Conservation (phyloP, 1,284 basidiomycete species). For the Ustilago esculenta region DNA sequence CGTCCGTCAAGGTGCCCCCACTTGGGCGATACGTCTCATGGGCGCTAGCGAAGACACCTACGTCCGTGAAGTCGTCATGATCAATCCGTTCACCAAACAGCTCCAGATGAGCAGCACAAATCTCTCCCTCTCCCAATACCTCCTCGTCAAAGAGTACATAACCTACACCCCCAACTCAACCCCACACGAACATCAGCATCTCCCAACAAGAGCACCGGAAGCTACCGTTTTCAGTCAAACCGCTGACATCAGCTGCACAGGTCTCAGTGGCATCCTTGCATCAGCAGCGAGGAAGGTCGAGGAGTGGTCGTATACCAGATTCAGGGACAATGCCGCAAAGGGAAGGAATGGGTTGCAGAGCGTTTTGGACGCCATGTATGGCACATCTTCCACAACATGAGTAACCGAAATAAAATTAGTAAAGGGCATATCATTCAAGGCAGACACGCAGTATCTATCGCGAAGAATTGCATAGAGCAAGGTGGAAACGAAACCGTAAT, state of each 20-base stretch:
- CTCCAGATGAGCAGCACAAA: constrained; percentile 59
- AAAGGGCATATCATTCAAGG: constrained; percentile 13
- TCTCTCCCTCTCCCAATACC: constrained; percentile 86
- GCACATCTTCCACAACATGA: background rate
- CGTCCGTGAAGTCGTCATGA: constrained; percentile 89
- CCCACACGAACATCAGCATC: no score
- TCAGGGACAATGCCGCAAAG: constrained; percentile 53
- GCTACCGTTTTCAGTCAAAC: constrained; percentile 68
- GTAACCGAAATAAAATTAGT: background rate
- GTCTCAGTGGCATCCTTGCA: constrained; percentile 32
- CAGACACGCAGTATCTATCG: no score
- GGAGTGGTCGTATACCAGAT: constrained; percentile 47
- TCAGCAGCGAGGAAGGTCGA: constrained; percentile 54
- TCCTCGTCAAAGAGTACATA: constrained; percentile 87
- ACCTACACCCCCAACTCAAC: constrained; percentile 80
- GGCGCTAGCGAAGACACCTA: constrained; percentile 91
- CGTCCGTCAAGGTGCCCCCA: constrained; percentile 83
- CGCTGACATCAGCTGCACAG: constrained; percentile 47
- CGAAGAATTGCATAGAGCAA: no score
- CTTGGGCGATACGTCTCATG: constrained; percentile 86
- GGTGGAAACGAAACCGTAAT: no score
- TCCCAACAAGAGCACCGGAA: constrained; percentile 68
- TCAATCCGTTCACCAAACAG: constrained; percentile 34
- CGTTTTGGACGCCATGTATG: constrained; percentile 44
- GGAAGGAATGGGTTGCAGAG: constrained; percentile 44